Evolutionary conservation across 1,139 yeast species (phyloP).

Genomic region (Geotrichum cucujoidarum): DNA sequence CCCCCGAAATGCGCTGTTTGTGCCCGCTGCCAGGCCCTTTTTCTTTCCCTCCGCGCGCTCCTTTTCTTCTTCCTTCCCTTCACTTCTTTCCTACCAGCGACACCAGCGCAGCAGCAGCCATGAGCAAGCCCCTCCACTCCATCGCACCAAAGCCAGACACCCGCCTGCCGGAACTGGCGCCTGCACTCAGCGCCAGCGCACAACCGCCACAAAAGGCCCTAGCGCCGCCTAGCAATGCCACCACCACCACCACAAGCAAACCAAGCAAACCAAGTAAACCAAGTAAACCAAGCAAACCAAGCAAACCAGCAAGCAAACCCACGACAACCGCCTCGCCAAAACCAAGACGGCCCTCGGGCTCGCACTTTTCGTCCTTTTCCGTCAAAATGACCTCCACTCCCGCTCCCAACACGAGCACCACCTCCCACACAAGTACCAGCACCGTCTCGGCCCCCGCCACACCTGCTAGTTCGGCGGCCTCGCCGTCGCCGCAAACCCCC

Average conservation of each 20-base stretch:
- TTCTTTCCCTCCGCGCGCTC: not conserved
- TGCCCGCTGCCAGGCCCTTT: too few species aligned
- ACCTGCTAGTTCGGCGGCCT: not conserved
- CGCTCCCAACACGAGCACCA: not conserved
- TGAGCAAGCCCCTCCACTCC: not conserved
- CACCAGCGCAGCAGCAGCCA: not conserved
- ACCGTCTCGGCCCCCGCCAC: too few species aligned
- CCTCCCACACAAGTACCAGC: too few species aligned
- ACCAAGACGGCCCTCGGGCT: constrained; percentile 2
- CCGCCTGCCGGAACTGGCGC: not conserved
- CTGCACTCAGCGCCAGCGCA: not conserved
- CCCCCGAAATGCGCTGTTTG: too few species aligned
- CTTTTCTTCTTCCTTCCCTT: not conserved
- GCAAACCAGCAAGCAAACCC: constrained; percentile 3
- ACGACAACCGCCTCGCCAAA: not conserved
- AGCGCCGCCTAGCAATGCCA: not conserved
- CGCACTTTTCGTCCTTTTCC: constrained; percentile 16
- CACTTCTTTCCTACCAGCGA: not conserved
- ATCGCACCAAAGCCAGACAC: not conserved
- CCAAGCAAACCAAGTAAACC: not conserved
- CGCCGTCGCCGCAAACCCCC: not conserved
- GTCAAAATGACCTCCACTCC: constrained; percentile 6
- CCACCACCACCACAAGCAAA: not conserved
- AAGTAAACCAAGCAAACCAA: not conserved
- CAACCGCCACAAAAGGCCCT: not conserved